A percentile compares a stretch with the other conserved stretches of the same genome.
These are phyloP conservation scores for Orobanche coerulescens DNA, from an alignment of 257 asterid species.

Conservation along the genomic window DNA sequence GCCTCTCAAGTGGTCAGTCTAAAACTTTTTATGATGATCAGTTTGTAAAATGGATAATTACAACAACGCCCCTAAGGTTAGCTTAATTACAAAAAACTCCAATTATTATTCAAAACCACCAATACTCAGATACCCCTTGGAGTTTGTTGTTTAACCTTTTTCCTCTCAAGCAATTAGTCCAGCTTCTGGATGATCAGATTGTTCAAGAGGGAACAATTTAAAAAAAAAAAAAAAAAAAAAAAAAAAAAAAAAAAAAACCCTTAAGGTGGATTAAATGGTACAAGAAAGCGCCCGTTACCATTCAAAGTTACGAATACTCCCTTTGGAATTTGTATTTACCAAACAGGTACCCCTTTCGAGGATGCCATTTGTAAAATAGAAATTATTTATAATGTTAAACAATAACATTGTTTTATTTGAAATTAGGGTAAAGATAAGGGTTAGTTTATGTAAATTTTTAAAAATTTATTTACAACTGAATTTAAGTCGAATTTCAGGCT, in stretches of 20 bases:
- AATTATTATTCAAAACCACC: background rate
- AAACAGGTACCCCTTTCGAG: background rate
- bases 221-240: no score
- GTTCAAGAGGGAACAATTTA: background rate
- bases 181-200: background rate
- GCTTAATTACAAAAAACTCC: background rate
- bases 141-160: background rate
- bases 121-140: background rate
- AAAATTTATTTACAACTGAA: background rate
- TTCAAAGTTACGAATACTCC: no score
- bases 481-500: conserved; percentile 47
- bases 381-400: background rate
- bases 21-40: background rate
- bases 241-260: background rate
- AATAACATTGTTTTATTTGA: background rate
- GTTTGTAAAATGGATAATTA: background rate
- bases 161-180: background rate
- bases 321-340: background rate
- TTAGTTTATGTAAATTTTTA: background rate
- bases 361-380: background rate
- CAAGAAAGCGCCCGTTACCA: no score
- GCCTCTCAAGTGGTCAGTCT: conserved; percentile 96
- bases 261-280: background rate
- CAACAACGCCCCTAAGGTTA: background rate
- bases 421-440: background rate